Conservation (phyloP, 805 yeast genomes). For the Kregervanrija fluxuum region DNA sequence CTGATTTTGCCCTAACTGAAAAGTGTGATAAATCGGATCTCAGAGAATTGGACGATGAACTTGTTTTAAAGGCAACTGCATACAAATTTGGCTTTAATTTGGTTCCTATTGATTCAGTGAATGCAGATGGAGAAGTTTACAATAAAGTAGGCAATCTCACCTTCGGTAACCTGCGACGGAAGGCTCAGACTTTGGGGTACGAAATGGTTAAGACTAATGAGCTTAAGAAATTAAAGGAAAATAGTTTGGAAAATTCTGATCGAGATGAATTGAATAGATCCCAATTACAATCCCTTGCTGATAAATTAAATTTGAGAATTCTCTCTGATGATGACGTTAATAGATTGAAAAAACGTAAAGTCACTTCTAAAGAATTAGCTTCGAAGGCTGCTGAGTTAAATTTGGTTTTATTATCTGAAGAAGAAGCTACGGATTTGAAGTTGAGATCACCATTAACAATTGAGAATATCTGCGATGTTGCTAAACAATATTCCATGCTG, state of each 20-base stretch:
- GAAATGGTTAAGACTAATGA: too few relatives aligned
- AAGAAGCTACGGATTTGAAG: slow-evolving; percentile 16
- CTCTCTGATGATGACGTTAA: slow-evolving; percentile 28
- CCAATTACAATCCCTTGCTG: slow-evolving; percentile 24
- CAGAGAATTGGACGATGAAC: too few relatives aligned
- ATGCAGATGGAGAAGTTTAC: too few relatives aligned
- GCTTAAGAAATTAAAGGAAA: slow-evolving; percentile 22
- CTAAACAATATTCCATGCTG: slow-evolving; percentile 40
- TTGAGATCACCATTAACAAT: slow-evolving; percentile 7
- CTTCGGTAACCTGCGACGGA: too few relatives aligned
- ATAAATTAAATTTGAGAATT: slow-evolving; percentile 28
- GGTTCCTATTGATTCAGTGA: too few relatives aligned
- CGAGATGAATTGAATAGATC: slow-evolving; percentile 2
- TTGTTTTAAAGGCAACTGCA: too few relatives aligned
- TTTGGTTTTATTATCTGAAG: slow-evolving; percentile 26
- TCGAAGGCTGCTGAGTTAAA: slow-evolving; percentile 36
- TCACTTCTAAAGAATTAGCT: slow-evolving; percentile 29
- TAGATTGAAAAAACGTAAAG: slow-evolving; percentile 20
- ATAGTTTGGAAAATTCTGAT: not conserved
- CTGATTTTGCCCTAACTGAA: too few relatives aligned
- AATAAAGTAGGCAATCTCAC: too few relatives aligned
- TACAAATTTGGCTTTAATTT: too few relatives aligned
- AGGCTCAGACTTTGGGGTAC: too few relatives aligned
- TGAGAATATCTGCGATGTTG: slow-evolving; percentile 30
- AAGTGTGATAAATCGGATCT: too few relatives aligned